A percentile compares a stretch with the other conserved stretches of the same genome.
phyloP scores from a whole-genome alignment of 2,329 filamentous ascomycete genomes.

The Verticillium tricorpus region DNA sequence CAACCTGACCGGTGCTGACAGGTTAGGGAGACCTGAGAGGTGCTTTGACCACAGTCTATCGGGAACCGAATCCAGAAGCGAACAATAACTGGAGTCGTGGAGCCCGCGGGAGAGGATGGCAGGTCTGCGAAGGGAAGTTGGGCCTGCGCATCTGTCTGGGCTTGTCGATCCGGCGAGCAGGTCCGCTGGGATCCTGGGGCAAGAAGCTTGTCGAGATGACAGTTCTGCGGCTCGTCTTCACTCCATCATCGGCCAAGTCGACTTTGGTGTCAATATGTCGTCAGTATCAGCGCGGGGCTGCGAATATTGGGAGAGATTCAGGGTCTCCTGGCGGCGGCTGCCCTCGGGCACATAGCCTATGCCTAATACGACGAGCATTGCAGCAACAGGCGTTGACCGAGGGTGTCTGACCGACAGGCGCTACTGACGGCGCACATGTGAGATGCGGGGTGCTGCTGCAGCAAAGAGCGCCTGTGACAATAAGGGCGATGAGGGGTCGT shows the following conservation, averaged over 20 bases:
- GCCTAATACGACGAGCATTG: not conserved
- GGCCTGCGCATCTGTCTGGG: conserved; percentile 6
- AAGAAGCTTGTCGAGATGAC: not conserved
- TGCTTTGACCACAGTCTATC: conserved; percentile 13
- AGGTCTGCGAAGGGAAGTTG: conserved; percentile 4
- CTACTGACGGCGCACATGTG: not conserved
- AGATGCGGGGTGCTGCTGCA: not conserved
- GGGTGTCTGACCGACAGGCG: not conserved
- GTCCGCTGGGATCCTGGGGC: not conserved
- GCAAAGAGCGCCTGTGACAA: not conserved
- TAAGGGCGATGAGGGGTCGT: not conserved
- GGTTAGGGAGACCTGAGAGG: conserved; percentile 5
- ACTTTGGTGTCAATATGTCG: not conserved
- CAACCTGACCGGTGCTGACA: not conserved
- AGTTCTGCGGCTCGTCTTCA: not conserved
- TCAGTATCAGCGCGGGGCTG: not conserved
- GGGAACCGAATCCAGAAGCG: conserved; percentile 4
- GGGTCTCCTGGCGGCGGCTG: not conserved
- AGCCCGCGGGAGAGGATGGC: not conserved
- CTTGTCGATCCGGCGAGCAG: conserved; percentile 1
- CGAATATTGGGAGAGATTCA: not conserved
- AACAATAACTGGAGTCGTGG: conserved; percentile 1
- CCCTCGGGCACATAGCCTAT: not conserved
- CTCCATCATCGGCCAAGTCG: not conserved
- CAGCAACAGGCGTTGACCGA: not conserved